Evolutionary conservation across 208 protist species (phyloP), one percentile per base, ranked within the genome.

Genomic region (Naegleria fowleri): DNA sequence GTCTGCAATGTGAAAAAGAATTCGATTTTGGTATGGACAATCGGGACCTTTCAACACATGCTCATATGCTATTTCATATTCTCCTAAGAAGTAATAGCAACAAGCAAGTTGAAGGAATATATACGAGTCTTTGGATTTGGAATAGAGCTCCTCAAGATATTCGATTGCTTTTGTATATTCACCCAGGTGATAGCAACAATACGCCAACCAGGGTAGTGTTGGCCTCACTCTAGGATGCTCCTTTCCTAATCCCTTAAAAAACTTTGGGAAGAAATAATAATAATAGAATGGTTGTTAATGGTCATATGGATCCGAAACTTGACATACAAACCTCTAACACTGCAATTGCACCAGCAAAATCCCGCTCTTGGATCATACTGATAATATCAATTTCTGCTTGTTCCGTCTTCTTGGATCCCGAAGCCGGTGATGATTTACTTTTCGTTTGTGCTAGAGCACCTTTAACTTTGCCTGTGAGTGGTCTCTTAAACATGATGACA

Each of bases 1-100:
- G 91, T 99, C 97, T 0, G 97, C 95, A 83, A 98, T 91, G 91
- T 99, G 97, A 92, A 99, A 98, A 33, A 98, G 92, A n/a, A 99
- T 93, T 5, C 98, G 95, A 58, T 96, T 97, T 92, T 98, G 97
- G 59, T 99, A 93, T 3, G 95, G 91, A 43, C 92, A 94, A 38
- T 94, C 92, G 11, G 95, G 94, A n/a, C 96, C 96, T 55, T 95
- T 96, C 55, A 96, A 91, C 9, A 96, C 97, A 13, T 91, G 92
- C 88, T 98, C 96, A 91, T 98, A 95, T 0, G 97, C 97, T 91
- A 98, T 96, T 83, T 96, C 91, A 91, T 97, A 98, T 75, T 92
- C 91, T 40, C 97, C 96, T 40, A 96, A 39, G n/a, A 88, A 88
- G 22, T 94, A 94, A 25, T 92, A 91, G 86, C 94, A 95, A 90